Conservation (phyloP, 2,329 filamentous ascomycete species). For the Fusarium hostae region DNA sequence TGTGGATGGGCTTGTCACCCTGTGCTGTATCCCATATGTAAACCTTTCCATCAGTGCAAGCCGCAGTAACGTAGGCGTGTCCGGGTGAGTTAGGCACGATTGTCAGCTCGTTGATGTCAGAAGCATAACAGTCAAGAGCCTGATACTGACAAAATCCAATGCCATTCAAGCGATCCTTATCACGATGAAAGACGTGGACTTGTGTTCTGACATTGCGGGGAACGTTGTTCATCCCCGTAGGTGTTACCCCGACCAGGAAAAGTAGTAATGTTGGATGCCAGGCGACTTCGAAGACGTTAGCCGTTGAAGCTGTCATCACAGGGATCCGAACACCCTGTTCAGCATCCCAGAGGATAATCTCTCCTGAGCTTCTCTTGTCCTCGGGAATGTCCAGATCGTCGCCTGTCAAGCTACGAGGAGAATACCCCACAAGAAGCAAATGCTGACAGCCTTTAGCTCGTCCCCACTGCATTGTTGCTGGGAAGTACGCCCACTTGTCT, state of each 20-base stretch:
- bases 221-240: slow-evolving; percentile 55
- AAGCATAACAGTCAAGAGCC: slow-evolving; percentile 67
- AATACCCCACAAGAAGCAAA: slow-evolving; percentile 70
- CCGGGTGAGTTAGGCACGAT: slow-evolving; percentile 64
- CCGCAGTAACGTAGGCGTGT: slow-evolving; percentile 67
- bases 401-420: slow-evolving; percentile 63
- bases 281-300: slow-evolving; percentile 72
- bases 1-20: slow-evolving; percentile 66
- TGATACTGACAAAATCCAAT: slow-evolving; percentile 57
- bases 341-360: slow-evolving; percentile 70
- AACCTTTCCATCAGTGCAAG: slow-evolving; percentile 69
- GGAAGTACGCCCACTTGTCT: slow-evolving; percentile 70
- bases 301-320: slow-evolving; percentile 62
- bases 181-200: slow-evolving; percentile 63
- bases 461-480: slow-evolving; percentile 73
- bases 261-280: slow-evolving; percentile 68
- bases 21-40: slow-evolving; percentile 72
- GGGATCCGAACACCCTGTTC: slow-evolving; percentile 55
- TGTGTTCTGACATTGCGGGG: slow-evolving; percentile 64
- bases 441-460: slow-evolving; percentile 56
- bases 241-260: slow-evolving; percentile 69
- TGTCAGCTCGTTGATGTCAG: slow-evolving; percentile 72
- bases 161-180: slow-evolving; percentile 41
- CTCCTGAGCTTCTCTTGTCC: slow-evolving; percentile 66
- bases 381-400: slow-evolving; percentile 69